A percentile compares a stretch with the other conserved stretches of the same genome.
These are phyloP conservation scores for Botryosphaeria dothidea DNA, from an alignment of 2,329 filamentous ascomycete genomes.

Conservation along the genomic window DNA sequence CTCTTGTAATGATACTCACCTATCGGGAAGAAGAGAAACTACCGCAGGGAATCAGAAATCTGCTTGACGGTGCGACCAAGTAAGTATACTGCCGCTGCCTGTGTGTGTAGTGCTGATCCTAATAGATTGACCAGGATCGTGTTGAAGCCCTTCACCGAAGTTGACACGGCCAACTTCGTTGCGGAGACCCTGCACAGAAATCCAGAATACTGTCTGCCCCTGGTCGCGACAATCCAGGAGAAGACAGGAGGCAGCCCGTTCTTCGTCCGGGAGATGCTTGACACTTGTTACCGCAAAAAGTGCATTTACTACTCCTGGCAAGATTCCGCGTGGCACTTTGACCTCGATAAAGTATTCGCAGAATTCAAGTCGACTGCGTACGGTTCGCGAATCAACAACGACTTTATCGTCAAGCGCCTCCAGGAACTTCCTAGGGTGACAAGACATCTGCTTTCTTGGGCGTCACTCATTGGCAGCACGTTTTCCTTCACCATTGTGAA, in stretches of 20 bases:
- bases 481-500: slow-evolving; percentile 84
- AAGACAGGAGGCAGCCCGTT: slow-evolving; percentile 89
- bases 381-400: slow-evolving; percentile 76
- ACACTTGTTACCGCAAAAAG: slow-evolving; percentile 79
- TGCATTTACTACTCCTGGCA: slow-evolving; percentile 92
- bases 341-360: slow-evolving; percentile 81
- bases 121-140: slow-evolving; percentile 50
- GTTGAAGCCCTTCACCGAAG: slow-evolving; percentile 73
- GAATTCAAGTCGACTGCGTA: slow-evolving; percentile 79
- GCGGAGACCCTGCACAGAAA: slow-evolving; percentile 74
- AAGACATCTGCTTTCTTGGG: slow-evolving; percentile 83
- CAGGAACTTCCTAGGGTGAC: slow-evolving; percentile 73
- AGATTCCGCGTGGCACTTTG: slow-evolving; percentile 78
- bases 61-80: slow-evolving; percentile 37
- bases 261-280: slow-evolving; percentile 87
- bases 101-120: background rate
- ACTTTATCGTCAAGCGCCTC: slow-evolving; percentile 78
- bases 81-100: background rate
- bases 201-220: slow-evolving; percentile 70
- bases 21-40: slow-evolving; percentile 45
- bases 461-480: slow-evolving; percentile 74
- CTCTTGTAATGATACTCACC: slow-evolving; percentile 79
- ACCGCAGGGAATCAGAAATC: slow-evolving; percentile 35
- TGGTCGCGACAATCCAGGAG: slow-evolving; percentile 83
- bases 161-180: slow-evolving; percentile 81